Evolutionary conservation across 176 grass and related monocot genomes (phyloP).

Genomic region (Hsuehochloa calcarea): DNA sequence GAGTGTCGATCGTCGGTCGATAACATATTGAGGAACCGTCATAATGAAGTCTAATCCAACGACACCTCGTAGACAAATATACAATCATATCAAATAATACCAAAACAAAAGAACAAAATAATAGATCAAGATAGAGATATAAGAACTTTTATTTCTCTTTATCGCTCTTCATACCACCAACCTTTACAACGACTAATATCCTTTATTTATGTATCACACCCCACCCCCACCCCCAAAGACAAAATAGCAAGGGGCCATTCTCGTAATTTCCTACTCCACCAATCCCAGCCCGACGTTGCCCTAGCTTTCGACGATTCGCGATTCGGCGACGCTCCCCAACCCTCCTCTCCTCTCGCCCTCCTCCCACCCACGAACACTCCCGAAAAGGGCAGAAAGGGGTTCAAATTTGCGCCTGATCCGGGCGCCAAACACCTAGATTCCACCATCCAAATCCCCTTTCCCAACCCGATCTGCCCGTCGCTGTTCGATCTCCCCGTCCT

Average conservation of each 20-base stretch:
- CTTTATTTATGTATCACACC: no score
- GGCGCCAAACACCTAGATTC: slow-evolving; percentile 18
- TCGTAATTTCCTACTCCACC: neutral
- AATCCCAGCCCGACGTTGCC: slow-evolving; percentile 27
- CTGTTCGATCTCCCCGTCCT: slow-evolving; percentile 15
- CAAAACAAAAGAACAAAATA: no score
- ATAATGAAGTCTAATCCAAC: no score
- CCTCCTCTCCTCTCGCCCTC: neutral
- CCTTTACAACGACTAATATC: no score
- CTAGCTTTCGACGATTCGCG: slow-evolving; percentile 37
- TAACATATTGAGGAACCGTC: no score
- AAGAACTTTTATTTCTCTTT: no score
- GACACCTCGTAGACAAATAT: no score
- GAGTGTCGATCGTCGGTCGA: no score
- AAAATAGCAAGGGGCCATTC: neutral
- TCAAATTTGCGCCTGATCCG: slow-evolving; percentile 38
- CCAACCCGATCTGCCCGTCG: slow-evolving; percentile 9
- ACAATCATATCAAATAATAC: no score
- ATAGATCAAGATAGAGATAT: no score
- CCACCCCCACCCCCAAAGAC: no score
- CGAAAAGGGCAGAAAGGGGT: slow-evolving; percentile 12
- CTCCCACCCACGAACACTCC: slow-evolving; percentile 14
- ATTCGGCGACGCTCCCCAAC: neutral
- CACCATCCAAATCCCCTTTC: slow-evolving; percentile 1
- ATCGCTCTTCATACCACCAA: no score